These are phyloP conservation scores for Nannochloropsis salina DNA, from an alignment of 108 stramenopile genomes.

Conservation along the genomic window DNA sequence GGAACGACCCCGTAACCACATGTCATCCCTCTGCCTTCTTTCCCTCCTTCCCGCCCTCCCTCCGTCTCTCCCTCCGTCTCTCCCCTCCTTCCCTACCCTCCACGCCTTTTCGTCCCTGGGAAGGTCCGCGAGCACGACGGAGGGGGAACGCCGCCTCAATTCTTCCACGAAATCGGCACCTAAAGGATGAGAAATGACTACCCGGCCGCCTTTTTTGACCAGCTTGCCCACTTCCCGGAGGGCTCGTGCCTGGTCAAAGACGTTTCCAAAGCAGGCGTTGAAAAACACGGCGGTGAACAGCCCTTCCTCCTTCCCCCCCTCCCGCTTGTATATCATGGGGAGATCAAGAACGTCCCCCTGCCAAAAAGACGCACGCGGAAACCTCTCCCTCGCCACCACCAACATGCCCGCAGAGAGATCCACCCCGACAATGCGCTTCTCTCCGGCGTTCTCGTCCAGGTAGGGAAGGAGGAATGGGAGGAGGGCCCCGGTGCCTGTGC, in stretches of 20 bases:
- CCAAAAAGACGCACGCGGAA: background rate
- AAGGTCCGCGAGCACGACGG: background rate
- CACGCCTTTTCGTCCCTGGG: background rate
- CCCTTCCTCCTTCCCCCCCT: background rate
- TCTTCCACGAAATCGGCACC: background rate
- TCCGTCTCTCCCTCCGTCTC: background rate
- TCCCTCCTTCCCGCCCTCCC: background rate
- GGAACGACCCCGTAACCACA: background rate
- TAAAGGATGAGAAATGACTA: background rate
- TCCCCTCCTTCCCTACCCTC: background rate
- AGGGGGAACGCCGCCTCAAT: background rate
- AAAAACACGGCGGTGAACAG: background rate
- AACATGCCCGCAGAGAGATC: background rate
- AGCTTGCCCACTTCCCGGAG: background rate
- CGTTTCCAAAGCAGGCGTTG: background rate
- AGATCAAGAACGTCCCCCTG: background rate
- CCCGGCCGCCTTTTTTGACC: background rate
- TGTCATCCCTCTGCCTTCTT: background rate
- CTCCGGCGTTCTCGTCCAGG: background rate
- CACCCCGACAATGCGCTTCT: background rate
- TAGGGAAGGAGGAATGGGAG: background rate
- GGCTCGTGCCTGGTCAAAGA: background rate
- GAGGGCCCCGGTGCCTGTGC: background rate
- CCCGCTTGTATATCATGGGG: background rate
- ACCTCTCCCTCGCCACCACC: background rate